phyloP scores from a whole-genome alignment of 139 green algal genomes.

The Micractinium sp. region DNA sequence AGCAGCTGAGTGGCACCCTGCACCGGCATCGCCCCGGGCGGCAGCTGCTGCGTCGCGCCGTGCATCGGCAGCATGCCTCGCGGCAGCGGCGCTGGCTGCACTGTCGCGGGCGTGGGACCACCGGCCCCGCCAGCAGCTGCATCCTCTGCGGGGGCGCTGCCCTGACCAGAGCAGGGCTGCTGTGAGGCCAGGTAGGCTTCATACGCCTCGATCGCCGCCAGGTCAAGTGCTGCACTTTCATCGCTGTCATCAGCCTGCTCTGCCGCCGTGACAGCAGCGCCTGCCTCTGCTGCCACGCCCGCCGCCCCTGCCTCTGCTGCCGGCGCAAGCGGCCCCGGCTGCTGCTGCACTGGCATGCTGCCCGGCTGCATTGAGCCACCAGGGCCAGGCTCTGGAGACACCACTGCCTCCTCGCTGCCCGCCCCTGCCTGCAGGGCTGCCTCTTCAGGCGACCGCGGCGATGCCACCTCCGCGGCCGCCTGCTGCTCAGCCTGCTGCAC shows the following conservation, averaged over 20 bases:
- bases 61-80: not conserved
- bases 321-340: not conserved
- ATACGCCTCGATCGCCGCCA: not conserved
- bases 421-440: not conserved
- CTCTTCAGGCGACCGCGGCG: too few relatives aligned
- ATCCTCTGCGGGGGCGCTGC: not conserved
- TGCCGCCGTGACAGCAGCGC: not conserved
- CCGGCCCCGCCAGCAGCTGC: not conserved
- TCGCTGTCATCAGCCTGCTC: not conserved
- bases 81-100: not conserved
- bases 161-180: not conserved
- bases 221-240: not conserved
- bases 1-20: not conserved
- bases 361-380: not conserved
- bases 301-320: not conserved
- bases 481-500: not conserved
- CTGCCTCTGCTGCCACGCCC: not conserved
- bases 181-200: not conserved
- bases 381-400: not conserved
- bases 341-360: not conserved
- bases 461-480: not conserved
- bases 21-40: not conserved
- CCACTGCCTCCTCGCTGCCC: not conserved
- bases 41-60: not conserved
- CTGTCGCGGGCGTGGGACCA: not conserved